Percentiles rank a stretch among this genome's conserved stretches.
Evolutionary conservation across 192 early-diverging fungal species (phyloP).

Genomic region (Umbelopsis isabellina): DNA sequence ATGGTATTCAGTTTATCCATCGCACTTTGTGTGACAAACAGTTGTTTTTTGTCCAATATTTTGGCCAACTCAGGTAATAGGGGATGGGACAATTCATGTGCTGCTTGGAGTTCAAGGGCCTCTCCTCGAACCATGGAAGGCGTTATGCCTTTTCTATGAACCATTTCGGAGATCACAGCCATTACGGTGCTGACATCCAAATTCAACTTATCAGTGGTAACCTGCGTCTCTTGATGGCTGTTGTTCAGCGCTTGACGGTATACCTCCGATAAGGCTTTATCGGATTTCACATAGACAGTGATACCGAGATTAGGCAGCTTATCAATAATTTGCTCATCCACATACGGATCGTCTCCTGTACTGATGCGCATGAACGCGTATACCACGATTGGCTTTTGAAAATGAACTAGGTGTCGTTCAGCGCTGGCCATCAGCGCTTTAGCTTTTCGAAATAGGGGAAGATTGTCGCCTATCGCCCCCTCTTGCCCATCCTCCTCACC

Average conservation of each 20-base stretch:
- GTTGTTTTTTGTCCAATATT: constrained; percentile 38
- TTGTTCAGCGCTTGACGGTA: not conserved
- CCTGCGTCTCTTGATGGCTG: not conserved
- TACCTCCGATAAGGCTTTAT: not conserved
- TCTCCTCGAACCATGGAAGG: constrained; percentile 39
- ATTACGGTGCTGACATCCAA: constrained; percentile 53
- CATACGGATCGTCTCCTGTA: constrained; percentile 29
- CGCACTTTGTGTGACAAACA: constrained; percentile 45
- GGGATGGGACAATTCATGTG: constrained; percentile 40
- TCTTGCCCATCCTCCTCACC: constrained; percentile 12
- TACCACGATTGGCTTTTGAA: constrained; percentile 31
- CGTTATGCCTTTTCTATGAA: constrained; percentile 36
- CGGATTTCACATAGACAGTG: constrained; percentile 19
- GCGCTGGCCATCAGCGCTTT: constrained; percentile 24
- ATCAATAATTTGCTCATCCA: constrained; percentile 32
- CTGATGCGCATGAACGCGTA: constrained; percentile 40
- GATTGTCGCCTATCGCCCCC: not conserved
- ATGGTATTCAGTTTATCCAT: constrained; percentile 43
- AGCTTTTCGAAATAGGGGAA: constrained; percentile 41
- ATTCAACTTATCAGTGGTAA: constrained; percentile 45
- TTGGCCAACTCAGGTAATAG: constrained; percentile 40
- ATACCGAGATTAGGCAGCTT: constrained; percentile 29
- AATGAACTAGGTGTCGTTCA: constrained; percentile 37
- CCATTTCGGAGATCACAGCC: constrained; percentile 47
- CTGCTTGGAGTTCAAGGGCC: constrained; percentile 45